These are phyloP conservation scores for Kalaharituber pfeilii DNA, from an alignment of 2,329 filamentous ascomycete genomes.

Conservation along the genomic window DNA sequence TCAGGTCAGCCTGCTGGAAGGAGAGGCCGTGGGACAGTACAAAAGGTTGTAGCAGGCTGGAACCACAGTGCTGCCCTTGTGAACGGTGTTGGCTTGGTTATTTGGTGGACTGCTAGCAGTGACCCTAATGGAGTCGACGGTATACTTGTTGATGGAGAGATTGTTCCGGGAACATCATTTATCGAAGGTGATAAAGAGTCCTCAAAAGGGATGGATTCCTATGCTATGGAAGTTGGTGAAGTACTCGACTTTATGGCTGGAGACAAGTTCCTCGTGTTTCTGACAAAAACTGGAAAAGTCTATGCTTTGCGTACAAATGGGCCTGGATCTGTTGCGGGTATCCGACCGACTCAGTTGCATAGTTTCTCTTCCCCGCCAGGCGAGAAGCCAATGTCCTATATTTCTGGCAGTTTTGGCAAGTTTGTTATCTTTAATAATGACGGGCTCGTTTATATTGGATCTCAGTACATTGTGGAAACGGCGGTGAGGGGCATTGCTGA, in stretches of 20 bases:
- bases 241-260: constrained; percentile 15
- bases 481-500: too few relatives aligned
- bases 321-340: constrained; percentile 1
- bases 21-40: constrained; percentile 3
- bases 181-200: background rate
- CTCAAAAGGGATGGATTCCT: background rate
- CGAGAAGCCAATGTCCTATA: constrained; percentile 7
- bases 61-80: constrained; percentile 13
- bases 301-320: constrained; percentile 9
- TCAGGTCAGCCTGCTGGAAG: background rate
- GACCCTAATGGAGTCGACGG: background rate
- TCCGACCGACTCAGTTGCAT: constrained; percentile 8
- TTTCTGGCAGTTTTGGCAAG: constrained; percentile 13
- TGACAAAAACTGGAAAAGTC: constrained; percentile 14
- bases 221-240: constrained; percentile 2
- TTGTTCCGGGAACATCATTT: constrained; percentile 8
- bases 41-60: constrained; percentile 17
- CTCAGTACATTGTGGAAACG: constrained; percentile 4
- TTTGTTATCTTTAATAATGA: constrained; percentile 16
- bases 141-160: background rate
- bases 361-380: constrained; percentile 11
- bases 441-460: constrained; percentile 12
- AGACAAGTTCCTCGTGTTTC: constrained; percentile 11
- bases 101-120: constrained; percentile 5
- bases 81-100: constrained; percentile 12